Base-by-base conservation (phyloP, 2,329 filamentous ascomycete genomes). In the Penicillium sp. region DNA sequence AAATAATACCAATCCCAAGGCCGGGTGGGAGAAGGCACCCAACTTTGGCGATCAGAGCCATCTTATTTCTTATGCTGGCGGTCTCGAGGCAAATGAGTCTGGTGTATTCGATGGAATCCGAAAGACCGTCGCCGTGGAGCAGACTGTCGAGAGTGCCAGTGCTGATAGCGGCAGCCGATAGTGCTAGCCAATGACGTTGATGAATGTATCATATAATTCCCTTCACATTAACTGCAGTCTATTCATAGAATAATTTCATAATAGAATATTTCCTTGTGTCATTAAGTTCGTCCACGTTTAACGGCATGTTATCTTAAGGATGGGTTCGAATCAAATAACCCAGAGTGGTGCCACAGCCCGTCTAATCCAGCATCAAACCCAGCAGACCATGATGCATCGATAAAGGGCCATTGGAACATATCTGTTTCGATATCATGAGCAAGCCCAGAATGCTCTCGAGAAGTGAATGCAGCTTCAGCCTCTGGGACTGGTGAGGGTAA, bases 361-460 rank as follows among this genome's bases (percentile, higher is more conserved):
- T 73, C 68, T 39, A 69, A 63, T 2, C 69, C 70, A 8, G 66
- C 63, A 49, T 72, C 71, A 55, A 74, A 72, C 3, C 72, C 72
- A 19, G 64, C 59, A 8, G 72, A 70, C 72, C 72, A 74, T 4
- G 70, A 69, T 21, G 67, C 72, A 48, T 74, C 71, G 27, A 74
- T 69, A 35, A 74, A 74, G 0, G 72, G 72, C 72, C 72, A 74
- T 54, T 74, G 71, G 48, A 73, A 64, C 68, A 74, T 72, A 48
- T 74, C 72, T 3, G 66, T 63, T 44, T 74, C 71, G 1, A 73
- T 50, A 21, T 73, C 70, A 46, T 69, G 66, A 57, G 13, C 59
- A 50, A 43, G 57, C 26, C 9, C 22, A 19, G 44, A 10, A 27
- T 55, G 48, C 1, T 65, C 63, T 13, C 55, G 52, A 5, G 37